Conservation (phyloP, 768 basidiomycete species). For the Trametes cinnabarina region DNA sequence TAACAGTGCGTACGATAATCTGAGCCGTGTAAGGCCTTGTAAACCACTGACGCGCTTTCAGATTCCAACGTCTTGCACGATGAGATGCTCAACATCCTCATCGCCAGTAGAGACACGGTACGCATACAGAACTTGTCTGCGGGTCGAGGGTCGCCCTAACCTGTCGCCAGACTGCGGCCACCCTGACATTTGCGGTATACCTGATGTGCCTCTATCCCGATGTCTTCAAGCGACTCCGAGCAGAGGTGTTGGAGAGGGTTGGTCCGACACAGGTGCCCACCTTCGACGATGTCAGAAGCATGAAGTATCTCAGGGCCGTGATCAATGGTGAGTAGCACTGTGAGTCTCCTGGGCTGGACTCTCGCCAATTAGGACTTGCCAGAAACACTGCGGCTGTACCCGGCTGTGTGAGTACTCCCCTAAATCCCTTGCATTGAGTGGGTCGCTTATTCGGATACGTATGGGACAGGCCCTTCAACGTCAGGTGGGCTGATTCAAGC, state of each 20-base stretch:
- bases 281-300: constrained; percentile 33
- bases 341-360: too few species aligned
- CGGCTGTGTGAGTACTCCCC: constrained; percentile 33
- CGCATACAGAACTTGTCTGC: not conserved
- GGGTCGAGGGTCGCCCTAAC: not conserved
- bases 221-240: constrained; percentile 30
- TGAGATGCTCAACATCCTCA: constrained; percentile 34
- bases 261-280: constrained; percentile 30
- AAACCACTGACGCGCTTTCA: not conserved
- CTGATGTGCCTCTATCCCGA: constrained; percentile 33
- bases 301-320: constrained; percentile 36
- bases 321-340: constrained; percentile 29
- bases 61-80: constrained; percentile 33
- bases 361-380: not conserved
- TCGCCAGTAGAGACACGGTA: constrained; percentile 37
- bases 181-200: constrained; percentile 35
- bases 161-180: constrained; percentile 30
- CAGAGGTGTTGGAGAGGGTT: constrained; percentile 34
- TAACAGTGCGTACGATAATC: constrained; percentile 28
- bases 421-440: too few species aligned
- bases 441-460: too few species aligned
- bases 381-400: constrained; percentile 26
- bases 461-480: constrained; percentile 25
- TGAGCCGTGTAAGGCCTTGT: not conserved
- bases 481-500: constrained; percentile 16